phyloP scores from a whole-genome alignment of 75 land plant genomes.

The Sequoiadendron giganteum region DNA sequence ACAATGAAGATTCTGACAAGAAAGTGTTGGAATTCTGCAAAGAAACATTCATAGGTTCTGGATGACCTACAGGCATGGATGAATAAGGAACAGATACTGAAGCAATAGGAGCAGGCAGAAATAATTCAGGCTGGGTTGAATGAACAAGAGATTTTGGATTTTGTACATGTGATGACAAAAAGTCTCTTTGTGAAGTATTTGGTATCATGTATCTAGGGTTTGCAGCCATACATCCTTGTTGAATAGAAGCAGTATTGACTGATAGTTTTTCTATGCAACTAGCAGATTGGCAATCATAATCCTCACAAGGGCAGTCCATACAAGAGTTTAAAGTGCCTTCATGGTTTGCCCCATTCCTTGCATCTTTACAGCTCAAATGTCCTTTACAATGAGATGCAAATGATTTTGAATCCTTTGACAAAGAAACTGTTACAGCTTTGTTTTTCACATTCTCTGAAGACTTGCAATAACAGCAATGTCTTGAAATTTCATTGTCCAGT shows the following conservation, averaged over 20 bases:
- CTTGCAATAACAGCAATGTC: slow-evolving; percentile 8
- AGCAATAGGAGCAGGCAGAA: neutral
- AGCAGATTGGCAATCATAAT: neutral
- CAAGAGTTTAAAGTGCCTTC: neutral
- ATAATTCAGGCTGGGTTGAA: neutral
- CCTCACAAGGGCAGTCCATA: neutral
- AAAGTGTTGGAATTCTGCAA: neutral
- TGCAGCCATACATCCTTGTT: neutral
- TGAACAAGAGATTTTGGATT: neutral
- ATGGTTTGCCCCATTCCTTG: neutral
- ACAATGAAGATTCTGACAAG: neutral
- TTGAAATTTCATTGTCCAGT: slow-evolving; percentile 12
- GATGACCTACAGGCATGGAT: neutral
- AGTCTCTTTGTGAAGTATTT: neutral
- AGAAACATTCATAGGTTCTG: neutral
- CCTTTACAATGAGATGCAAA: neutral
- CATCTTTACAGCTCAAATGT: neutral
- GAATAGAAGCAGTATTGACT: neutral
- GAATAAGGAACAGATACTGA: neutral
- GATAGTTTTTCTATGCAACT: neutral
- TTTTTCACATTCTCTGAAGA: neutral
- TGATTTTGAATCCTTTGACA: neutral
- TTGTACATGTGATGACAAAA: slow-evolving; percentile 1
- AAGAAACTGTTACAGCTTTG: neutral
- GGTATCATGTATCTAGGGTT: neutral